Percentiles rank a stretch among this genome's conserved stretches.
Evolutionary conservation across 805 yeast genomes (phyloP).

Genomic region (Brettanomyces custersianus): DNA sequence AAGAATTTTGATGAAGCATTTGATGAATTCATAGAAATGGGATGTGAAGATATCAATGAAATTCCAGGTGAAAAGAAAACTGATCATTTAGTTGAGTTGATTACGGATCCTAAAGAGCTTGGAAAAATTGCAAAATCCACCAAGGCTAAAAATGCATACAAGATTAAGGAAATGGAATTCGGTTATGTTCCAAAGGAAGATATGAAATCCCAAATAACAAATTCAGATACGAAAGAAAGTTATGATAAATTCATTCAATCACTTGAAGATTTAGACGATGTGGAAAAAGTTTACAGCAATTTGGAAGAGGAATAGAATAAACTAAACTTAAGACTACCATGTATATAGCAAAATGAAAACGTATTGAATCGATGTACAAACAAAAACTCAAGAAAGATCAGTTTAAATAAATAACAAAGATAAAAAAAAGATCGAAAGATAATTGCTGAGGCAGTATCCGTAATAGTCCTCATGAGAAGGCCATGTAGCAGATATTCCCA

Average conservation of each 20-base stretch:
- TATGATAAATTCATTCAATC: conserved; percentile 49
- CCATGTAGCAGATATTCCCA: too few species aligned
- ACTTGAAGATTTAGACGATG: conserved; percentile 77
- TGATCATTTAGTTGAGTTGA: conserved; percentile 32
- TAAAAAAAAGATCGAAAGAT: too few species aligned
- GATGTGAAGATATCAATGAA: conserved; percentile 61
- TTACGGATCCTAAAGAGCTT: conserved; percentile 58
- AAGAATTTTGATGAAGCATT: conserved; percentile 51
- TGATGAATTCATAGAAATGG: conserved; percentile 68
- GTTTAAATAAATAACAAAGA: too few species aligned
- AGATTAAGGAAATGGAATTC: conserved; percentile 63
- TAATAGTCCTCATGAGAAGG: too few species aligned
- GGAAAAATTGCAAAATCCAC: conserved; percentile 51
- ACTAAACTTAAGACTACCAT: too few species aligned
- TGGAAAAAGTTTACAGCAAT: conserved; percentile 72
- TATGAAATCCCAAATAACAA: conserved; percentile 42
- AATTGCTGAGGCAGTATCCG: too few species aligned
- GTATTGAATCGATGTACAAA: too few species aligned
- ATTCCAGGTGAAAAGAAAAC: conserved; percentile 18
- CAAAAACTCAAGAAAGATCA: too few species aligned
- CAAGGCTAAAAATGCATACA: conserved; percentile 45
- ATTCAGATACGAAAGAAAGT: conserved; percentile 41
- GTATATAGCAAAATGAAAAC: too few species aligned
- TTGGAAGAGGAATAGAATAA: conserved; percentile 27
- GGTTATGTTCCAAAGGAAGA: conserved; percentile 60